These are phyloP conservation scores for Penicillium glabrum DNA, from an alignment of 2,329 filamentous ascomycete species.

Conservation along the genomic window DNA sequence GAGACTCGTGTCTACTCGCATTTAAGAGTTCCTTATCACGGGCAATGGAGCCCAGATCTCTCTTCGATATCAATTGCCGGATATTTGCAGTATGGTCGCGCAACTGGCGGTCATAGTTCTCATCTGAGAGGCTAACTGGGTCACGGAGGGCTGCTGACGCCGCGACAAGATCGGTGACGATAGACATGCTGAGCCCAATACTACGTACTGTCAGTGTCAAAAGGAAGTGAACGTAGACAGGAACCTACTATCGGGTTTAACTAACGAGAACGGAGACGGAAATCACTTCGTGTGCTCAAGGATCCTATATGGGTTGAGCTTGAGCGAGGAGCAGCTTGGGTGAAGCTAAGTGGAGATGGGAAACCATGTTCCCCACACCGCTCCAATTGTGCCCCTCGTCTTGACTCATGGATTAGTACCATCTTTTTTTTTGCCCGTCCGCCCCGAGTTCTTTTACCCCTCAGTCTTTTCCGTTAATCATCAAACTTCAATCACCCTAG, in stretches of 20 bases:
- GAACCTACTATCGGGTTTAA: no score
- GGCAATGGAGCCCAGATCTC: conserved; percentile 28
- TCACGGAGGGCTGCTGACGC: conserved; percentile 33
- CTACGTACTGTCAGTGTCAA: neutral
- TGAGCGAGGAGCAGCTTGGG: neutral
- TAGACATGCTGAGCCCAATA: conserved; percentile 10
- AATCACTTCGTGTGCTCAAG: neutral
- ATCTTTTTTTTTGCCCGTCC: neutral
- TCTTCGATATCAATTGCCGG: conserved; percentile 35
- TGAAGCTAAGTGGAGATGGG: neutral
- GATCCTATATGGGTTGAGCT: neutral
- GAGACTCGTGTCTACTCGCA: conserved; percentile 23
- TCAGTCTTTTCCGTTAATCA: neutral
- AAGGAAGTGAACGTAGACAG: no score
- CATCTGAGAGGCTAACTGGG: conserved; percentile 33
- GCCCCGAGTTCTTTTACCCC: neutral
- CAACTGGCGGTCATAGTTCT: conserved; percentile 47
- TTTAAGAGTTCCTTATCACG: conserved; percentile 36
- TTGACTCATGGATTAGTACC: conserved; percentile 3
- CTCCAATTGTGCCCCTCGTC: conserved; percentile 7
- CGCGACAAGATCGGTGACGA: conserved; percentile 11
- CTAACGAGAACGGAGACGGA: neutral
- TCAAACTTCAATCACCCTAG: neutral
- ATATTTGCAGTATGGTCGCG: conserved; percentile 39
- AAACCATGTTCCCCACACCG: conserved; percentile 4